phyloP scores from a whole-genome alignment of 495 filamentous ascomycete species.

The Chaetomium cochliodes region DNA sequence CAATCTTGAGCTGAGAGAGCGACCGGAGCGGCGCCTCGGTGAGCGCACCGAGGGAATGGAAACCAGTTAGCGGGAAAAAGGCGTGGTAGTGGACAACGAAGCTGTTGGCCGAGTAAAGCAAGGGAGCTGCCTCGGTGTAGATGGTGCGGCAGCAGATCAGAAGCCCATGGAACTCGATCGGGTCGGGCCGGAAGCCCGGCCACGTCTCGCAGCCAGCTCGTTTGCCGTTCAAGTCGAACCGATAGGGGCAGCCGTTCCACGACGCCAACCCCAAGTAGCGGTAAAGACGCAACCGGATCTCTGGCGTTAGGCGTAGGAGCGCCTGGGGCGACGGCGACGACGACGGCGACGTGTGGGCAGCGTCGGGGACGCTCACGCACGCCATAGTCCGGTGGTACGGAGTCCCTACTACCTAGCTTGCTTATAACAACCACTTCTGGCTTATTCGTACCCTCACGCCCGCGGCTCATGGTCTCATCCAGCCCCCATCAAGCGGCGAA shows the following conservation, averaged over 20 bases:
- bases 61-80: slow-evolving; percentile 9
- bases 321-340: not conserved
- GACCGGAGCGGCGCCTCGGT: slow-evolving; percentile 15
- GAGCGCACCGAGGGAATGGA: slow-evolving; percentile 12
- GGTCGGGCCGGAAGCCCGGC: slow-evolving; percentile 5
- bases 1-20: slow-evolving; percentile 17
- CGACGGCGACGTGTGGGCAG: slow-evolving; percentile 12
- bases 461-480: too few species aligned
- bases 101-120: slow-evolving; percentile 13
- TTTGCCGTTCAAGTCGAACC: slow-evolving; percentile 15
- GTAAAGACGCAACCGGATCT: slow-evolving; percentile 13
- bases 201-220: not conserved
- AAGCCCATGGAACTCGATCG: slow-evolving; percentile 11
- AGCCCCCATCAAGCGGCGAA: too few species aligned
- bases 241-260: slow-evolving; percentile 10
- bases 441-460: too few species aligned
- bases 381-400: slow-evolving; percentile 13
- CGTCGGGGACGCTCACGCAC: slow-evolving; percentile 14
- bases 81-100: slow-evolving; percentile 11
- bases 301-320: slow-evolving; percentile 14
- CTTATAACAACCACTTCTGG: too few species aligned
- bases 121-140: slow-evolving; percentile 15
- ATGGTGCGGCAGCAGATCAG: slow-evolving; percentile 15
- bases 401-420: too few species aligned
- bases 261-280: slow-evolving; percentile 16